These are phyloP conservation scores for Elaeis guineensis DNA, from an alignment of 176 grass and related monocot genomes.

Conservation along the genomic window DNA sequence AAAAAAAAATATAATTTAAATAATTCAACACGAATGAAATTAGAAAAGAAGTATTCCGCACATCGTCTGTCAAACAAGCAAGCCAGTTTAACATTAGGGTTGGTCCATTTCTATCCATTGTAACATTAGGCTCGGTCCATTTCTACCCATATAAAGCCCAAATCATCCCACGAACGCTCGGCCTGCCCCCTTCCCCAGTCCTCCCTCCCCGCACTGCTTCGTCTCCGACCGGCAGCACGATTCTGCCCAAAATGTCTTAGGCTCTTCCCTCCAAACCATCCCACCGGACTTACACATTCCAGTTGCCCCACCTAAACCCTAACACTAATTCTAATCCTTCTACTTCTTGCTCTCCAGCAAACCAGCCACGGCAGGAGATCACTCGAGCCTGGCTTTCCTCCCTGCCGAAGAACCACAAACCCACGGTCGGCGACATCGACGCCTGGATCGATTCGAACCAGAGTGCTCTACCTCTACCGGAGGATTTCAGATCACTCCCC, in stretches of 20 bases:
- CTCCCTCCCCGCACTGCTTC: too few relatives aligned
- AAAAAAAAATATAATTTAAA: too few relatives aligned
- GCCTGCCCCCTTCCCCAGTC: too few relatives aligned
- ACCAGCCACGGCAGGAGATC: constrained; percentile 42
- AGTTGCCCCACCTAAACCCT: neutral
- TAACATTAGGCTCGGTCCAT: too few relatives aligned
- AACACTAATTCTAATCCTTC: constrained; percentile 1
- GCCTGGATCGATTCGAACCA: constrained; percentile 56
- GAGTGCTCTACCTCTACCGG: neutral
- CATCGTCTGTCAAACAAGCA: too few relatives aligned
- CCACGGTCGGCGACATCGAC: constrained; percentile 53
- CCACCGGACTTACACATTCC: neutral
- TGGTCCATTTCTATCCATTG: too few relatives aligned
- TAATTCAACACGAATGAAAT: too few relatives aligned
- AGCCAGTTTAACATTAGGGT: too few relatives aligned
- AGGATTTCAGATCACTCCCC: constrained; percentile 37
- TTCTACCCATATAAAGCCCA: too few relatives aligned
- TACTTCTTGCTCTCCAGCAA: constrained; percentile 10
- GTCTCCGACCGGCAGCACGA: neutral
- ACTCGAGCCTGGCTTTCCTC: constrained; percentile 51
- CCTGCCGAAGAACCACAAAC: constrained; percentile 40
- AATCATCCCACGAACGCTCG: too few relatives aligned
- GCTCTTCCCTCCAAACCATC: constrained; percentile 24
- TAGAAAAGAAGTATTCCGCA: too few relatives aligned
- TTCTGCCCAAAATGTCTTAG: neutral